Base-by-base conservation (phyloP, 371 early-diverging fungal genomes). In the Rhizopus stolonifer region DNA sequence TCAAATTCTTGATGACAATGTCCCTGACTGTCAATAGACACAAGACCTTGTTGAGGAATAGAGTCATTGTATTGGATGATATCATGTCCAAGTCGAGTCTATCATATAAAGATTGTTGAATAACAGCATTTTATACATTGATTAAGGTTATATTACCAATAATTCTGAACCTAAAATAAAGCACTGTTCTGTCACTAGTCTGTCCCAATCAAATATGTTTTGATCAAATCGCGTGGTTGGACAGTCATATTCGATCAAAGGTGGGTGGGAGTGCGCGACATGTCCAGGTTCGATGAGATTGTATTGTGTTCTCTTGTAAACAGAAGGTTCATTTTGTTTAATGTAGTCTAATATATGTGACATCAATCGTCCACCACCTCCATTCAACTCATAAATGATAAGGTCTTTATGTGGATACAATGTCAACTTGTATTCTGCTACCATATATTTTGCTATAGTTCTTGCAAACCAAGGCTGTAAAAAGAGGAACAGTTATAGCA, bases 21-120 rank as follows among this genome's bases (percentile, higher is more conserved):
- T 22, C 89, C 85, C 32, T 88, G 80, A 11, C 82, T 80, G 51
- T 90, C 87, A 22, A 84, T 81, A 14, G 85, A 70, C 11, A 94
- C 93, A 23, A 91, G 54, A 1, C 85, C 93, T 64, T 94, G 92
- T 19, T 76, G 65, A 0, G 94, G 88, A 43, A 76, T 77, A 74
- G 74, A 0, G 81, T 85, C 1, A 69, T 70, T 15, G 63, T 58
- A 60, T 92, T 87, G 82, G 29, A 96, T 83, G 24, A 93, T 58
- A 63, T 96, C 97, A 58, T 95, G 96, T 0, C 95, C 80, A 61
- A 96, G 90, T 57, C 95, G 94, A 61, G 94, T 93, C 81, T 88
- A 42, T 14, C 42, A 42, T 9, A 42, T 8, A 15, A 29, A n/a
- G n/a, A n/a, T n/a, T n/a, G n/a, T n/a, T n/a, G n/a, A n/a, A n/a